Evolutionary conservation across 2,329 filamentous ascomycete species (phyloP), one percentile per base, ranked within the genome.

Genomic region (Aspergillus sp.): DNA sequence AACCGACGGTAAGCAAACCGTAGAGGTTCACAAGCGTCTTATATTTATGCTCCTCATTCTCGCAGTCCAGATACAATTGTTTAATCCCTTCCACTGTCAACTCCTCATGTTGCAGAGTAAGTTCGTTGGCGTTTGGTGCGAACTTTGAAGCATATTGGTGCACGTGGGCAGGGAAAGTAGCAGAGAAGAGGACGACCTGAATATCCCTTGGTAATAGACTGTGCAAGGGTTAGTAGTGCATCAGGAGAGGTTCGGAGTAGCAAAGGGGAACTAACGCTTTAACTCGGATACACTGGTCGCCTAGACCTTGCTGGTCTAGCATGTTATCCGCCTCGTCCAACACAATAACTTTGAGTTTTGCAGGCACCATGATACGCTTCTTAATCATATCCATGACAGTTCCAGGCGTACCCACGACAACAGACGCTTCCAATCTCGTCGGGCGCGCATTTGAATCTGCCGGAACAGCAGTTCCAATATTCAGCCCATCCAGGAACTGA

Each of bases 241-340:
- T 17, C 57, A 45, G 40, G 27, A 2, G 27, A 3, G 9, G 7
- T 15, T 12, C 8, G n/a, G n/a, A 19, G 23, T 7, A 39, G 6
- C 2, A 55, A 2, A n/a, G 3, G 19, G 19, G 17, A n/a, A 78
- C 87, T 68, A 77, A 95, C 91, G 77, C 77, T 80, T 96, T 96
- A 66, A 97, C 91, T 65, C 93, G 87, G 67, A 92, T 85, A 76
- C 93, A 98, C 77, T 99, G 95, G 58, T 98, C 95, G 52, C 95
- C 95, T 55, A 99, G 82, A 52, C 95, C 93, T 77, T 96, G 91
- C 76, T 93, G 89, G 71, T 98, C 95, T 59, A 99, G 81, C 95
- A 99, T 99, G 79, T 97, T 98, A 79, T 99, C 95, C 57, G 95
- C 95, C 79, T 99, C 95, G 70, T 99, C 95, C 53, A 99, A 83